Evolutionary conservation across 192 early-diverging fungal genomes (phyloP).

Genomic region (Coemansia sp.): DNA sequence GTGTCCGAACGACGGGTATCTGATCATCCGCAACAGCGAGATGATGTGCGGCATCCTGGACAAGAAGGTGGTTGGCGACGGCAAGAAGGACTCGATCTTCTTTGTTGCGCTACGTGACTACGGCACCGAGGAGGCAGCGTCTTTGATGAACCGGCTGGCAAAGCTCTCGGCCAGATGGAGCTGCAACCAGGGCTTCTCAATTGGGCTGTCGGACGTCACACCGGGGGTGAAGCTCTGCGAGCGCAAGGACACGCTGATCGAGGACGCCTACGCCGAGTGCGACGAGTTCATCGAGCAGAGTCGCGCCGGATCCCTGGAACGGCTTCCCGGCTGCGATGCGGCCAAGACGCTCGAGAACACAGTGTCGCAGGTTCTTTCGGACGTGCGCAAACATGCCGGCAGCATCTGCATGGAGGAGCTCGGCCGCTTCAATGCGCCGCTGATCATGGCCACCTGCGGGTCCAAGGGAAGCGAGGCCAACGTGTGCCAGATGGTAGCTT

Average conservation of each 20-base stretch:
- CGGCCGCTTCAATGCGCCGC: slow-evolving; percentile 92
- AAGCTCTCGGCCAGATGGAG: slow-evolving; percentile 93
- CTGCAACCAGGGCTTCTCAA: slow-evolving; percentile 93
- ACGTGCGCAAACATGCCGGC: slow-evolving; percentile 90
- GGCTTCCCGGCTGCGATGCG: slow-evolving; percentile 81
- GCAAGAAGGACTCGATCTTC: slow-evolving; percentile 93
- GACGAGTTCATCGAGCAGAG: slow-evolving; percentile 77
- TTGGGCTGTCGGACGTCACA: slow-evolving; percentile 97
- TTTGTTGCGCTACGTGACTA: slow-evolving; percentile 92
- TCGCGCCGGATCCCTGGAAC: slow-evolving; percentile 72
- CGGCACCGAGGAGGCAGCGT: slow-evolving; percentile 80
- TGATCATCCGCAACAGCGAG: slow-evolving; percentile 92
- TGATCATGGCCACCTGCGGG: slow-evolving; percentile 98
- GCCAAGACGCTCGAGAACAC: slow-evolving; percentile 86
- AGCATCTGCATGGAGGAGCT: slow-evolving; percentile 90
- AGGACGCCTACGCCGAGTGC: slow-evolving; percentile 80
- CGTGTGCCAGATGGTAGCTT: slow-evolving; percentile 99
- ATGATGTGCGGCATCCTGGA: slow-evolving; percentile 92
- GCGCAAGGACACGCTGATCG: slow-evolving; percentile 78
- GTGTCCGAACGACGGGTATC: slow-evolving; percentile 86
- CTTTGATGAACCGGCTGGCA: slow-evolving; percentile 92
- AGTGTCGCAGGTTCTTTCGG: slow-evolving; percentile 85
- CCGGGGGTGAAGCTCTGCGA: slow-evolving; percentile 74
- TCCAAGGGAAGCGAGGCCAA: slow-evolving; percentile 98
- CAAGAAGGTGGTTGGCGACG: slow-evolving; percentile 95